Conservation (phyloP, 2,329 filamentous ascomycete species). For the Talaromyces sp. region DNA sequence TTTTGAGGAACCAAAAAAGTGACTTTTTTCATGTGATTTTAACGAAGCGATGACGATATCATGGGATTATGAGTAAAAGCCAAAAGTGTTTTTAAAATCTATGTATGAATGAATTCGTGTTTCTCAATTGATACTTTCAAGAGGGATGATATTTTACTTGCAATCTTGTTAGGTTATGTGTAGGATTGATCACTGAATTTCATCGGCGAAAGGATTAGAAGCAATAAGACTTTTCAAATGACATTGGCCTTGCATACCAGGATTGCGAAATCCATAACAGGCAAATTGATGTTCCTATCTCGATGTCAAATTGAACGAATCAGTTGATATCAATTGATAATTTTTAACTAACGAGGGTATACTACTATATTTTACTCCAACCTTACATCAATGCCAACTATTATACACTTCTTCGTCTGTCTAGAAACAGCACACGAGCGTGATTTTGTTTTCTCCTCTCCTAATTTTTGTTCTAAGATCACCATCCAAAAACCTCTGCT, state of each 20-base stretch:
- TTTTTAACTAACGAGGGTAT: not conserved
- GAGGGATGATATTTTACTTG: not conserved
- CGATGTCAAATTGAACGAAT: too few species aligned
- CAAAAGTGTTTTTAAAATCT: not conserved
- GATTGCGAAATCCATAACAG: not conserved
- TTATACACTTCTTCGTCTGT: too few species aligned
- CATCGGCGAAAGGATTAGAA: too few species aligned
- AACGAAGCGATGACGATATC: conserved; percentile 6
- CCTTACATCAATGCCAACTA: not conserved
- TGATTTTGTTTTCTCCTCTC: not conserved
- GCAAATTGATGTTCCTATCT: too few species aligned
- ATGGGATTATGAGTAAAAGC: conserved; percentile 1
- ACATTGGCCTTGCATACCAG: too few species aligned
- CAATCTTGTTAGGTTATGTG: too few species aligned
- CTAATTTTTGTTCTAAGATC: conserved; percentile 17
- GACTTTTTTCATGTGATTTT: not conserved
- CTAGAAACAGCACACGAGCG: not conserved
- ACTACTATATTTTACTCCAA: not conserved
- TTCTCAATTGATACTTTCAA: not conserved
- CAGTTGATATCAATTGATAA: not conserved
- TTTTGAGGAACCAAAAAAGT: not conserved
- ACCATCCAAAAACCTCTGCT: conserved; percentile 82
- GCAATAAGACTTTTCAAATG: too few species aligned
- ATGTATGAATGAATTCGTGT: not conserved
- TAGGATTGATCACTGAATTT: too few species aligned